Percentiles rank a stretch among this genome's conserved stretches.
phyloP scores from a whole-genome alignment of 1,139 yeast species.

The Magnusiomyces fungicola region DNA sequence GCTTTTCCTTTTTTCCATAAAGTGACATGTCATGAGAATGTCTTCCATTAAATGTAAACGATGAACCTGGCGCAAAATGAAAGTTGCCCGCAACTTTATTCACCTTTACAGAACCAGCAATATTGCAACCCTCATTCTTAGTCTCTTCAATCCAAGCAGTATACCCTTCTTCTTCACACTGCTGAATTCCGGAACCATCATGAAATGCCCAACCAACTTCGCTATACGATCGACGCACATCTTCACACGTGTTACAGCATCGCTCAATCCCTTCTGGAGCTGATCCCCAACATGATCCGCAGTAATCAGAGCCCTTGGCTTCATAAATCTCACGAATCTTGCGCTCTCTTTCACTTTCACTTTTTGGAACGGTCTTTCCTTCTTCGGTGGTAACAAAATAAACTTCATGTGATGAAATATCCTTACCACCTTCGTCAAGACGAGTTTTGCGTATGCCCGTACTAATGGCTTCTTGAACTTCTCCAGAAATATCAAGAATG shows the following conservation, averaged over 20 bases:
- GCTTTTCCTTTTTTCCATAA: conserved; percentile 47
- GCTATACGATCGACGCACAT: conserved; percentile 74
- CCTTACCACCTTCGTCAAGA: conserved; percentile 42
- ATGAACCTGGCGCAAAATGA: conserved; percentile 92
- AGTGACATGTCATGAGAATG: conserved; percentile 84
- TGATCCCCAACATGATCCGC: conserved; percentile 92
- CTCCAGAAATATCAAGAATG: conserved; percentile 81
- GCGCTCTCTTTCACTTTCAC: conserved; percentile 23
- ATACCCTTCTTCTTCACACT: conserved; percentile 86
- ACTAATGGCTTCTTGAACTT: conserved; percentile 63
- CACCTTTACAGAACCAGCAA: conserved; percentile 70
- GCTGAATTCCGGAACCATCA: conserved; percentile 80
- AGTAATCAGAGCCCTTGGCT: conserved; percentile 42
- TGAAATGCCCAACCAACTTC: conserved; percentile 77
- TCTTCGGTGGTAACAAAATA: conserved; percentile 21
- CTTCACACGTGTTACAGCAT: conserved; percentile 84
- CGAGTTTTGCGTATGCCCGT: conserved; percentile 70
- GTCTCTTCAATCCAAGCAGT: conserved; percentile 52
- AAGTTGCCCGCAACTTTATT: conserved; percentile 85
- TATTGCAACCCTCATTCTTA: conserved; percentile 78
- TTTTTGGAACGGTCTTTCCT: conserved; percentile 28
- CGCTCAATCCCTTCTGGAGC: conserved; percentile 43
- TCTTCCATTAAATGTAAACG: conserved; percentile 42
- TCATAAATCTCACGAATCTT: conserved; percentile 19
- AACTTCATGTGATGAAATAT: conserved; percentile 30